These are phyloP conservation scores for Phaffia tasmanica DNA, from an alignment of 768 basidiomycete species.

Conservation along the genomic window DNA sequence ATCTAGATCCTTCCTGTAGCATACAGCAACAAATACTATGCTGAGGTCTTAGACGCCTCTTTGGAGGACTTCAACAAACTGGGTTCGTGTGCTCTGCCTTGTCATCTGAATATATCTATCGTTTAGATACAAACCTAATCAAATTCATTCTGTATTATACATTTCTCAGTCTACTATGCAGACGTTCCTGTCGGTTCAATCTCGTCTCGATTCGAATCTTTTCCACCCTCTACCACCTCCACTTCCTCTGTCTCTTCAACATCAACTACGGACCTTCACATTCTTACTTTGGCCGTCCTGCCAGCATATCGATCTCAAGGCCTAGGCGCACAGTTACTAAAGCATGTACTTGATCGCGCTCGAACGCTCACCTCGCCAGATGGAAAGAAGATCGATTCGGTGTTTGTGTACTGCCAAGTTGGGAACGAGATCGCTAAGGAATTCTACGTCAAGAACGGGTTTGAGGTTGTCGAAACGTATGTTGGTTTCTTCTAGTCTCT, in stretches of 20 bases:
- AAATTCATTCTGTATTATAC: not conserved
- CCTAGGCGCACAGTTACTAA: conserved; percentile 18
- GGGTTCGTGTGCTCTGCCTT: conserved; percentile 7
- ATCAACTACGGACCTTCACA: conserved; percentile 17
- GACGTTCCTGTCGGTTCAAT: conserved; percentile 25
- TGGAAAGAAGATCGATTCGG: conserved; percentile 12
- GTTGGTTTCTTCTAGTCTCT: not conserved
- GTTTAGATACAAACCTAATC: not conserved
- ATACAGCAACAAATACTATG: conserved; percentile 19
- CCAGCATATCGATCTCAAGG: conserved; percentile 23
- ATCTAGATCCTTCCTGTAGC: conserved; percentile 16
- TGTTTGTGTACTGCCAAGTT: conserved; percentile 24
- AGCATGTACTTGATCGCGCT: conserved; percentile 16
- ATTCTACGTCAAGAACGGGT: conserved; percentile 19
- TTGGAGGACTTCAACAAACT: conserved; percentile 27
- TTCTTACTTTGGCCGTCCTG: conserved; percentile 26
- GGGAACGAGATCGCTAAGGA: conserved; percentile 22
- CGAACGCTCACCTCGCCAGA: conserved; percentile 10
- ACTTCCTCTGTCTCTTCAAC: not conserved
- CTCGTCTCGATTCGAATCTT: conserved; percentile 19
- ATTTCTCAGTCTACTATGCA: conserved; percentile 23
- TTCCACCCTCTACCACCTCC: not conserved
- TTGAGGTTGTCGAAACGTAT: conserved; percentile 13
- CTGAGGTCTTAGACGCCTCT: conserved; percentile 14
- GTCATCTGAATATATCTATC: not conserved